Evolutionary conservation across 2,329 filamentous ascomycete species (phyloP).

Genomic region (Paradendryphiella salina): DNA sequence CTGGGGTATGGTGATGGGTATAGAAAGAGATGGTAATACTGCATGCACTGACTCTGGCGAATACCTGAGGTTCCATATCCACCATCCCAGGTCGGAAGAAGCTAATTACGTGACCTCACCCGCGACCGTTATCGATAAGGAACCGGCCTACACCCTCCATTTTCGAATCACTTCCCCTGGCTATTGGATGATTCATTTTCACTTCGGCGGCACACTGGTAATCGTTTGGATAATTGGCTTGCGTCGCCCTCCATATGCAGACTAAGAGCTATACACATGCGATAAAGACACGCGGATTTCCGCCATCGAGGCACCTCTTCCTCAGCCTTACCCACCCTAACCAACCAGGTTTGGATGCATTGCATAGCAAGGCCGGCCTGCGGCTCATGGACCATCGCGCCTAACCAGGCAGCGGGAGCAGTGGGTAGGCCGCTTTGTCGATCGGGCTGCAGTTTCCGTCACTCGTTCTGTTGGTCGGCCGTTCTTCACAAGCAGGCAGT

Average conservation of each 20-base stretch:
- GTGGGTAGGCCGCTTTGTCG: background rate
- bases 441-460: background rate
- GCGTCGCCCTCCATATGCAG: no score
- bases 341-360: background rate
- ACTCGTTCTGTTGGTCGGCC: no score
- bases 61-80: conserved; percentile 8
- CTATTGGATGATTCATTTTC: background rate
- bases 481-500: no score
- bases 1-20: conserved; percentile 8
- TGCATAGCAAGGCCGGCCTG: background rate
- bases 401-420: background rate
- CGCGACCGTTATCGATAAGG: conserved; percentile 11
- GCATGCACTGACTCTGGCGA: conserved; percentile 9
- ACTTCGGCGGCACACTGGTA: background rate
- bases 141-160: background rate
- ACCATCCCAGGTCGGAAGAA: conserved; percentile 8
- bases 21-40: conserved; percentile 18
- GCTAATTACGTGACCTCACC: conserved; percentile 16
- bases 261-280: no score
- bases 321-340: background rate
- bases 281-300: background rate
- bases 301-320: background rate
- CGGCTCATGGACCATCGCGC: background rate
- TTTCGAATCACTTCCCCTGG: background rate
- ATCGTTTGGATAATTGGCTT: no score